phyloP scores from a whole-genome alignment of 768 basidiomycete genomes.

The Serendipita sp. region DNA sequence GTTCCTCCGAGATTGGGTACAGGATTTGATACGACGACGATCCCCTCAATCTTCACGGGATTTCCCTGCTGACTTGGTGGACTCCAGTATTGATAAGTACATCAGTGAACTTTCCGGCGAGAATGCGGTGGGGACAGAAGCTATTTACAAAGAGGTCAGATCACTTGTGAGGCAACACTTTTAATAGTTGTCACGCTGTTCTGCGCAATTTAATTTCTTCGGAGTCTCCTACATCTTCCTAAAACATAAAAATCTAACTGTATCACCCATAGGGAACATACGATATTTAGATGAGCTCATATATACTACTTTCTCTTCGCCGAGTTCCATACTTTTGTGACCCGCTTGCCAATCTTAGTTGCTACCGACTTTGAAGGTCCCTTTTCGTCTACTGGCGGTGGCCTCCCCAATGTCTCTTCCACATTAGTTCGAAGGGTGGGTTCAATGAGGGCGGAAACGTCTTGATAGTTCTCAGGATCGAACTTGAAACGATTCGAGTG shows the following conservation, averaged over 20 bases:
- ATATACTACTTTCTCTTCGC: background rate
- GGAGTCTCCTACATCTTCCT: too few species aligned
- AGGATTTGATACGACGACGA: constrained; percentile 57
- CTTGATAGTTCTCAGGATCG: background rate
- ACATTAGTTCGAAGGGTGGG: background rate
- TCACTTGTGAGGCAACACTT: constrained; percentile 56
- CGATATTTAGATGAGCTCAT: background rate
- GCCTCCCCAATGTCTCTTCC: background rate
- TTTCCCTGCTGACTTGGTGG: constrained; percentile 64
- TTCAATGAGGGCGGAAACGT: background rate
- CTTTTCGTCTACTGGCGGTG: background rate
- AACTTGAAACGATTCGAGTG: background rate
- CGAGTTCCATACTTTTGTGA: background rate
- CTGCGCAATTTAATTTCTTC: too few species aligned
- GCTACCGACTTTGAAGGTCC: background rate
- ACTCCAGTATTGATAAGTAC: constrained; percentile 57
- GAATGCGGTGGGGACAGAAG: constrained; percentile 39
- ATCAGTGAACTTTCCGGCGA: constrained; percentile 48
- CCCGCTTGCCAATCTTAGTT: background rate
- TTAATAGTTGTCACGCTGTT: constrained; percentile 21
- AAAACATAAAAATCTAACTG: background rate
- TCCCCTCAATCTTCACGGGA: constrained; percentile 43
- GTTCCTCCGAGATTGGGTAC: constrained; percentile 65
- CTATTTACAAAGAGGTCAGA: constrained; percentile 50
- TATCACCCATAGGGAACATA: background rate